These are phyloP conservation scores for Sechiopsis laciniata DNA, from an alignment of 306 rosid species.

Conservation along the genomic window DNA sequence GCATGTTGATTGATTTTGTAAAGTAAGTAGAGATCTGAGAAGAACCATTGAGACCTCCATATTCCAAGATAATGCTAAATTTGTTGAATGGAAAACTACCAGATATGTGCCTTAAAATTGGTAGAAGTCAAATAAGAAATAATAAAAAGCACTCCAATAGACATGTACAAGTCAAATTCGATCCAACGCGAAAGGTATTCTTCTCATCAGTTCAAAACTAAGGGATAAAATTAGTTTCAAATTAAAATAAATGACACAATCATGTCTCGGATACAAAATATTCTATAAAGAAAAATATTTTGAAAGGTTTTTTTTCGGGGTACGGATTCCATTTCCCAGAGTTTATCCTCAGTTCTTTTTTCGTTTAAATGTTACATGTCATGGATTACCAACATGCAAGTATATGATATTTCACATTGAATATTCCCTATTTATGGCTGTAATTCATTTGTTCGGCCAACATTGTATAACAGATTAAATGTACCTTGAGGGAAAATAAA, in stretches of 20 bases:
- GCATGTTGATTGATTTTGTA: slow-evolving; percentile 31
- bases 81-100: slow-evolving; percentile 46
- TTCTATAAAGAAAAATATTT: background rate
- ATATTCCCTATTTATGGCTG: background rate
- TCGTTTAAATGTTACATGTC: background rate
- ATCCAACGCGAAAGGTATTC: too few relatives aligned
- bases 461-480: background rate
- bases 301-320: background rate
- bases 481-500: background rate
- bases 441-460: background rate
- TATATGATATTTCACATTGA: background rate
- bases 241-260: too few relatives aligned
- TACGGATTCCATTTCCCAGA: background rate
- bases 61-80: slow-evolving; percentile 51
- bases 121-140: background rate
- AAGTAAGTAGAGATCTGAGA: slow-evolving; percentile 38
- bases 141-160: too few relatives aligned
- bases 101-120: slow-evolving; percentile 43
- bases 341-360: background rate
- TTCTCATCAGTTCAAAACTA: too few relatives aligned
- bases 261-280: background rate
- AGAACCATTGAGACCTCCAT: slow-evolving; percentile 45
- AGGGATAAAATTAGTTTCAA: too few relatives aligned
- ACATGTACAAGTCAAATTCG: too few relatives aligned
- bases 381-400: background rate